Conservation (phyloP, 805 yeast species). For the Priceomyces fermenticarens region DNA sequence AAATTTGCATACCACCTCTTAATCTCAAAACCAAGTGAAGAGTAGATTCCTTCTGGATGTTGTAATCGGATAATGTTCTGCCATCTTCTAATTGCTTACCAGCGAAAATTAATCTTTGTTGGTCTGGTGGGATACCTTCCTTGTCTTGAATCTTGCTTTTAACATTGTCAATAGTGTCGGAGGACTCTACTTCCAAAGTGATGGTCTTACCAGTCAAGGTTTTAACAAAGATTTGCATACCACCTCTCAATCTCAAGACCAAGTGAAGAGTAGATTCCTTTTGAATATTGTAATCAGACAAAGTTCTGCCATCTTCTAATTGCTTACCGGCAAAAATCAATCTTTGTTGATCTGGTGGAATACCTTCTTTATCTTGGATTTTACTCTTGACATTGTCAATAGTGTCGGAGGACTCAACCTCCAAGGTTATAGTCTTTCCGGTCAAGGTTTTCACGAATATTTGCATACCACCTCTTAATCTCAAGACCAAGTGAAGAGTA, state of each 20-base stretch:
- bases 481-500: constrained; percentile 90
- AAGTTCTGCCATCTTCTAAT: constrained; percentile 96
- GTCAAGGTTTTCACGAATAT: constrained; percentile 58
- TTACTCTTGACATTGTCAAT: constrained; percentile 95
- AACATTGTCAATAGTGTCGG: constrained; percentile 98
- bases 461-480: constrained; percentile 96
- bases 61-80: constrained; percentile 94
- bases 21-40: constrained; percentile 93
- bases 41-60: constrained; percentile 96
- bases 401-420: constrained; percentile 97
- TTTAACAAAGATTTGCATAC: constrained; percentile 47
- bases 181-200: constrained; percentile 94
- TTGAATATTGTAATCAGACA: constrained; percentile 97
- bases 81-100: constrained; percentile 99
- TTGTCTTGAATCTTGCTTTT: constrained; percentile 98
- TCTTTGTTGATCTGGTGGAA: constrained; percentile 99
- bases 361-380: constrained; percentile 98
- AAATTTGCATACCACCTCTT: constrained; percentile 79
- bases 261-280: constrained; percentile 95
- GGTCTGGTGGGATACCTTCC: constrained; percentile 99
- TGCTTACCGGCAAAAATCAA: constrained; percentile 99
- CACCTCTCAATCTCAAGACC: constrained; percentile 98
- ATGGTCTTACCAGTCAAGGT: constrained; percentile 46
- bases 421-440: constrained; percentile 76
- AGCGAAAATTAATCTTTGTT: constrained; percentile 98